Percentiles rank a stretch among this genome's conserved stretches.
These are phyloP conservation scores for Croton setiger DNA, from an alignment of 441 rosid genomes.

Conservation along the genomic window DNA sequence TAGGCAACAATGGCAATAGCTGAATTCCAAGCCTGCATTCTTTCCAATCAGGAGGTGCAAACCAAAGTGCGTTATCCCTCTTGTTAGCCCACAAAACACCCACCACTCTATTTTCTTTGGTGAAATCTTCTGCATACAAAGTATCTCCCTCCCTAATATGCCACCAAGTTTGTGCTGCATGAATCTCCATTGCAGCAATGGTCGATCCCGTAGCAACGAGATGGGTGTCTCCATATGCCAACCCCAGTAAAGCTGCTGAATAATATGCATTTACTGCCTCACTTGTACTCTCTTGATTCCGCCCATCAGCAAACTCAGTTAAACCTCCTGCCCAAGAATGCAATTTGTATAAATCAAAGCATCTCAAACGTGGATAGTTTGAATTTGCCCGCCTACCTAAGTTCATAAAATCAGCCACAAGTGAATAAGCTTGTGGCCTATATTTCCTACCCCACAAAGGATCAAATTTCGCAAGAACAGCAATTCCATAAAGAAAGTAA, in stretches of 20 bases:
- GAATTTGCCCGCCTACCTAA: constrained; percentile 49
- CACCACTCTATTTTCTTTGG: constrained; percentile 69
- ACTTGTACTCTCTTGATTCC: constrained; percentile 91
- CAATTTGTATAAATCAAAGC: constrained; percentile 79
- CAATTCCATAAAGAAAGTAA: constrained; percentile 82
- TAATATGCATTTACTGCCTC: constrained; percentile 92
- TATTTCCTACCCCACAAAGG: constrained; percentile 85
- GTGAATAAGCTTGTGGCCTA: constrained; percentile 74
- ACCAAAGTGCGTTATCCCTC: constrained; percentile 91
- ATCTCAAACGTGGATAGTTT: constrained; percentile 66
- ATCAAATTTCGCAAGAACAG: constrained; percentile 79
- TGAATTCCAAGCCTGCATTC: constrained; percentile 95
- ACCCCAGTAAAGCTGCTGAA: constrained; percentile 84
- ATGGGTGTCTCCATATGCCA: constrained; percentile 87
- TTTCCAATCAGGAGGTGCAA: constrained; percentile 74
- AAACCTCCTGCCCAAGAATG: constrained; percentile 98
- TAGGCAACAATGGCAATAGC: constrained; percentile 67
- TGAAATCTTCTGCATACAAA: constrained; percentile 64
- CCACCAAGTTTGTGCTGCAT: constrained; percentile 95
- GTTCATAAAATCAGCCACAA: constrained; percentile 86
- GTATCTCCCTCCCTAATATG: constrained; percentile 62
- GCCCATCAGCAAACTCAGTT: constrained; percentile 79
- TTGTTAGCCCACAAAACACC: constrained; percentile 94
- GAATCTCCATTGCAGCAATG: constrained; percentile 76
- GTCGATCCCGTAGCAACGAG: constrained; percentile 63